Evolutionary conservation across 2,329 filamentous ascomycete species (phyloP).

Genomic region (Ophiostoma pallidulum): DNA sequence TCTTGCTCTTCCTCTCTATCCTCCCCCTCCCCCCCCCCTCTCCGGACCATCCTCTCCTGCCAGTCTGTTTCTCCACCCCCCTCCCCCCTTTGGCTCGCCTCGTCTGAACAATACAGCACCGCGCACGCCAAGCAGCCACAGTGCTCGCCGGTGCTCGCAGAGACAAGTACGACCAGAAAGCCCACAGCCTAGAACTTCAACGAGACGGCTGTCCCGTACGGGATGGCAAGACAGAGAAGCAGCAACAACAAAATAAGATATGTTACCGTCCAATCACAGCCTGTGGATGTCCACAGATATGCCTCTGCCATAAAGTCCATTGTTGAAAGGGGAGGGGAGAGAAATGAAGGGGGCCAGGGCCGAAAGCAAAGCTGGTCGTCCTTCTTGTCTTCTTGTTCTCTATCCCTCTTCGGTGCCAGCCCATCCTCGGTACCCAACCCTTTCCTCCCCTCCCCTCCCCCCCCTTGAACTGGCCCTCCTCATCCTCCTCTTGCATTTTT

Average conservation of each 20-base stretch:
- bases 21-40: neutral
- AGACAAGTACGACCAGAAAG: no score
- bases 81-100: no score
- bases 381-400: neutral
- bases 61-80: neutral
- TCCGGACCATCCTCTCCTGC: neutral
- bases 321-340: no score
- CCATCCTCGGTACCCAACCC: neutral
- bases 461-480: neutral
- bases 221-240: neutral
- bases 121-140: no score
- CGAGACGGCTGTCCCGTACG: neutral
- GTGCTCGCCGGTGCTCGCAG: no score
- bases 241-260: conserved; percentile 6
- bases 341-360: no score
- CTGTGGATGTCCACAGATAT: neutral
- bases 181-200: no score
- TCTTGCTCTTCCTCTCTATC: neutral
- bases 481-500: neutral
- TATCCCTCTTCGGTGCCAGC: neutral
- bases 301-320: neutral
- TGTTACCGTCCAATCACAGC: conserved; percentile 8
- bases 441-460: neutral
- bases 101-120: neutral
- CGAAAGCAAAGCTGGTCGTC: no score